These are phyloP conservation scores for Henningerozyma blattae DNA, from an alignment of 805 yeast species.

Conservation along the genomic window DNA sequence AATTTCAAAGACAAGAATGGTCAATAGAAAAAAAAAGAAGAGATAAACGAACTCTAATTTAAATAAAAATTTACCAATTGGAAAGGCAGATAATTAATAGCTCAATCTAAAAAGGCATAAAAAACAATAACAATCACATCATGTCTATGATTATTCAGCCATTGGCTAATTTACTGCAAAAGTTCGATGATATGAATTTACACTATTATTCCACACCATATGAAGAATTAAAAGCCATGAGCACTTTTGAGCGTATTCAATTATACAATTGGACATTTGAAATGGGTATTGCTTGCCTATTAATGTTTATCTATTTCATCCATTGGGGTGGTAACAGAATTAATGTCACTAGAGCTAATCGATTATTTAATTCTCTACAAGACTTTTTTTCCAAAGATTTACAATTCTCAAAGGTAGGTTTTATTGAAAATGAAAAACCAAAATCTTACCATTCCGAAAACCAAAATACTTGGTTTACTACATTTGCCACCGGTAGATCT, in stretches of 20 bases:
- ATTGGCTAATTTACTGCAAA: conserved; percentile 5
- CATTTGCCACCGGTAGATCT: conserved; percentile 84
- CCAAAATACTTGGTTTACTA: conserved; percentile 27
- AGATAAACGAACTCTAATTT: neutral
- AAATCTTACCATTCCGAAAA: conserved; percentile 17
- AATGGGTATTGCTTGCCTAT: conserved; percentile 38
- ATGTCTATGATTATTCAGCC: conserved; percentile 10
- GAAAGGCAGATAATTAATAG: no score
- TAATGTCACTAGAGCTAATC: conserved; percentile 45
- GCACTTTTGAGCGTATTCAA: conserved; percentile 44
- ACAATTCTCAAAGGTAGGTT: conserved; percentile 52
- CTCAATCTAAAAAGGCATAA: no score
- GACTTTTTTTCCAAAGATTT: conserved; percentile 45
- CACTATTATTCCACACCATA: conserved; percentile 22
- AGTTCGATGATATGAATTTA: conserved; percentile 16
- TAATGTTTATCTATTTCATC: conserved; percentile 35
- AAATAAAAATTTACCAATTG: no score
- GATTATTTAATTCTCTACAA: conserved; percentile 37
- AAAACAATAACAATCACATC: neutral
- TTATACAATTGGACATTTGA: conserved; percentile 74
- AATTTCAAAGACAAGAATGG: no score
- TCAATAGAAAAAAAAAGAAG: no score
- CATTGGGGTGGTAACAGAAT: conserved; percentile 47
- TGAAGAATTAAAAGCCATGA: conserved; percentile 48
- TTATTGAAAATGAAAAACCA: conserved; percentile 12